Evolutionary conservation across 768 basidiomycete genomes (phyloP).

Genomic region (Trametes sanguinea): DNA sequence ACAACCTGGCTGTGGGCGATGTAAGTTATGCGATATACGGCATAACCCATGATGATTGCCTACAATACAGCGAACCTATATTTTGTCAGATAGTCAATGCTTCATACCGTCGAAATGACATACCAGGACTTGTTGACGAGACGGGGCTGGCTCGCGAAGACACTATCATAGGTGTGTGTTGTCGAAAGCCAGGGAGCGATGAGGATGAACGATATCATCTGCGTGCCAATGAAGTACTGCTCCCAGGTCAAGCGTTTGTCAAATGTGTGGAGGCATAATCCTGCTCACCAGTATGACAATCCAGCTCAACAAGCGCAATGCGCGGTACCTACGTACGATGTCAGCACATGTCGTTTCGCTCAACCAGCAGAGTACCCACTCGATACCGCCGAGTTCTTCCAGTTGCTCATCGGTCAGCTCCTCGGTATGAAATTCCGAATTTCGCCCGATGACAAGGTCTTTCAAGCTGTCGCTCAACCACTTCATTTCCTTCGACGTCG

Average conservation of each 20-base stretch:
- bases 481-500: conserved; percentile 23
- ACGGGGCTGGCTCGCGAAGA: conserved; percentile 50
- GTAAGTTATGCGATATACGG: neutral
- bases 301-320: conserved; percentile 54
- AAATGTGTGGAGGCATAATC: neutral
- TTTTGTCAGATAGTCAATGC: neutral
- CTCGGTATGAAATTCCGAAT: conserved; percentile 56
- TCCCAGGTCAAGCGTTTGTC: conserved; percentile 27
- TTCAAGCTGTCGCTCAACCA: conserved; percentile 41
- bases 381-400: conserved; percentile 75
- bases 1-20: conserved; percentile 21
- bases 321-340: conserved; percentile 35
- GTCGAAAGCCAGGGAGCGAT: conserved; percentile 62
- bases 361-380: conserved; percentile 43
- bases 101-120: no score
- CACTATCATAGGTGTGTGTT: conserved; percentile 48
- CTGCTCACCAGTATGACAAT: conserved; percentile 47
- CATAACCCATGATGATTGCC: neutral
- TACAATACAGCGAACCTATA: conserved; percentile 19
- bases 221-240: conserved; percentile 66
- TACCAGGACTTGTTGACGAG: conserved; percentile 61
- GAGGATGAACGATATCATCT: conserved; percentile 56
- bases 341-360: no score
- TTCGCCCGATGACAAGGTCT: conserved; percentile 55
- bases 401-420: conserved; percentile 64